phyloP scores from a whole-genome alignment of 1,139 yeast genomes.

The Diutina neorugosa region DNA sequence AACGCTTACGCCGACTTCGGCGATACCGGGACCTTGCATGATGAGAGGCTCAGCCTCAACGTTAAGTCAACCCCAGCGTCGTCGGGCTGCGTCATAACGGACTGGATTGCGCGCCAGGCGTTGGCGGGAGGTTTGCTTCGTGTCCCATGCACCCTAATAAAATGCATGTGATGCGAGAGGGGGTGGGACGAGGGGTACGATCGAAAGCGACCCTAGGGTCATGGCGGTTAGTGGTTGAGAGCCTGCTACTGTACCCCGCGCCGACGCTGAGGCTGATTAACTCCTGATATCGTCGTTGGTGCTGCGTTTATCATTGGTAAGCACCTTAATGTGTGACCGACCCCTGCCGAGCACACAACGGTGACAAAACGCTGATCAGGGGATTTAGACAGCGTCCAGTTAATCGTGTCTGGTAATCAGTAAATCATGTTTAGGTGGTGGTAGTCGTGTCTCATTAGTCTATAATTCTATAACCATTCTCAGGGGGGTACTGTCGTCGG shows the following conservation, averaged over 20 bases:
- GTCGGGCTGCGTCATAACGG: background rate
- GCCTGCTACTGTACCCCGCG: background rate
- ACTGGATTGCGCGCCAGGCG: background rate
- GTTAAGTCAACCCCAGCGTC: background rate
- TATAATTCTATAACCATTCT: background rate
- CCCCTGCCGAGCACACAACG: background rate
- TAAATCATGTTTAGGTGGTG: too few relatives aligned
- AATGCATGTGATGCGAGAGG: background rate
- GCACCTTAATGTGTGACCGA: background rate
- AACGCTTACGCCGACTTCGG: background rate
- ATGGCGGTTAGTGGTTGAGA: background rate
- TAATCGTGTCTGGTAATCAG: too few relatives aligned
- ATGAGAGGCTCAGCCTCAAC: background rate
- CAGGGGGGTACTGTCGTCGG: background rate
- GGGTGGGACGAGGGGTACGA: background rate
- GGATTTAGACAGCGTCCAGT: background rate
- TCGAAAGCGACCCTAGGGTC: background rate
- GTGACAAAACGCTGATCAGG: background rate
- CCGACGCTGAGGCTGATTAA: background rate
- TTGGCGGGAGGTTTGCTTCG: background rate
- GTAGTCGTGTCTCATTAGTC: constrained; percentile 1
- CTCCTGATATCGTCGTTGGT: too few relatives aligned
- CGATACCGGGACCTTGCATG: background rate
- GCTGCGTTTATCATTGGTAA: too few relatives aligned
- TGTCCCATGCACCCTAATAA: background rate